Evolutionary conservation across 306 rosid species (phyloP), one percentile per base, ranked within the genome.

Genomic region (Boehmeria nivea): DNA sequence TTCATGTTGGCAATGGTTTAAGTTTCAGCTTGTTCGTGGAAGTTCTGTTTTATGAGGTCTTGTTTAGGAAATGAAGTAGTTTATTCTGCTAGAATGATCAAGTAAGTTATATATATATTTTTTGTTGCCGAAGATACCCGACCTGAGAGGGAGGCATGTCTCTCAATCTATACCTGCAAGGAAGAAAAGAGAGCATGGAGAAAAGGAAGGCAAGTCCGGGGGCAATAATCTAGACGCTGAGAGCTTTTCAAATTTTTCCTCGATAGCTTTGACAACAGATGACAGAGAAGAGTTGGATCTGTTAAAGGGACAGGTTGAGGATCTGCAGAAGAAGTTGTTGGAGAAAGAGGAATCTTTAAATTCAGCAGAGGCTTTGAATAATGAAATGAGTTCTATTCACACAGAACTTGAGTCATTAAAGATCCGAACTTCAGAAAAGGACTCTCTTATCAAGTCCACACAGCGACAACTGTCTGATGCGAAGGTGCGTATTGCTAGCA

Each of bases 301-400:
- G 22, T 63, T 93, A 64, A 83, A 74, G 83, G 89, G 73, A 42
- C 94, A 87, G 69, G 74, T 93, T 55, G 94, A 72, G 55, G 94
- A 87, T 60, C 67, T 93, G 75, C 87, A 79, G 71, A 78, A 47
- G 65, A 81, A 78, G 61, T 37, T 93, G 50, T 55, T 33, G 51
- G 95, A 87, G 75, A 87, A 81, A 77, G 94, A 87, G 51, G 96
- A 85, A 52, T 80, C 81, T 47, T 43, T 87, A 28, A 82, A 74
- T 66, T 84, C 95, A 26, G 90, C 77, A 0, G 99, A 91, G 76
- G 59, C 72, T 47, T 71, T 78, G 52, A 82, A 69, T 79, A 78
- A 67, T 24, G 87, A 91, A 70, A 33, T 75, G 78, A 75, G 57
- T 36, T 53, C 71, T 71, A 55, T 82, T 63, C 76, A 69, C 51